Conservation (phyloP, 2,329 filamentous ascomycete species). For the Pestalotiopsis sp. region DNA sequence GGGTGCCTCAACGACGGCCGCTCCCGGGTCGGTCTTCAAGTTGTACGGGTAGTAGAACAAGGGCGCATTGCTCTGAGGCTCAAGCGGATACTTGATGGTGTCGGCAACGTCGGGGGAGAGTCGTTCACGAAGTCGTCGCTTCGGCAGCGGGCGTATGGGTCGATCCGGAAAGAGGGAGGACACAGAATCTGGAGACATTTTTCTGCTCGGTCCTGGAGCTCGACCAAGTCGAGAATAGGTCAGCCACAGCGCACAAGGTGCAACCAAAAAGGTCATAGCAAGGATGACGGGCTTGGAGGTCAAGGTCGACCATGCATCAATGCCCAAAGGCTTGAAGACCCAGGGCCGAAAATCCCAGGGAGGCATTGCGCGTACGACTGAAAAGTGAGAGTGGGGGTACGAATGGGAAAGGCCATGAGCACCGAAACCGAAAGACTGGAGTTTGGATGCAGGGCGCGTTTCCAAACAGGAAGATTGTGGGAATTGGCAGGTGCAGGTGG, state of each 20-base stretch:
- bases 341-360: neutral
- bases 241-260: constrained; percentile 31
- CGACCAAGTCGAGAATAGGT: constrained; percentile 27
- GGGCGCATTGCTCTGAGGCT: constrained; percentile 70
- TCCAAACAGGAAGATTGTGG: neutral
- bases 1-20: constrained; percentile 25
- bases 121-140: constrained; percentile 83
- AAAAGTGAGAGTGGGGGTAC: neutral
- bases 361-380: neutral
- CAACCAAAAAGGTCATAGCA: constrained; percentile 25
- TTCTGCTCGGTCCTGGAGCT: constrained; percentile 47
- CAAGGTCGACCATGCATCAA: constrained; percentile 12
- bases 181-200: constrained; percentile 73
- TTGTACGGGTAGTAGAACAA: constrained; percentile 76
- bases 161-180: constrained; percentile 85
- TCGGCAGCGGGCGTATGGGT: constrained; percentile 90
- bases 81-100: constrained; percentile 79
- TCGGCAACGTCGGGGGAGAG: constrained; percentile 84
- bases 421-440: neutral
- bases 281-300: constrained; percentile 17
- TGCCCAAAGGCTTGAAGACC: constrained; percentile 3
- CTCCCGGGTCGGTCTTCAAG: constrained; percentile 50
- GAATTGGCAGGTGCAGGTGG: neutral
- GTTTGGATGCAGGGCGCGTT: neutral
- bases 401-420: neutral